phyloP scores from a whole-genome alignment of 2,329 filamentous ascomycete species.

The Diaporthe sp. region DNA sequence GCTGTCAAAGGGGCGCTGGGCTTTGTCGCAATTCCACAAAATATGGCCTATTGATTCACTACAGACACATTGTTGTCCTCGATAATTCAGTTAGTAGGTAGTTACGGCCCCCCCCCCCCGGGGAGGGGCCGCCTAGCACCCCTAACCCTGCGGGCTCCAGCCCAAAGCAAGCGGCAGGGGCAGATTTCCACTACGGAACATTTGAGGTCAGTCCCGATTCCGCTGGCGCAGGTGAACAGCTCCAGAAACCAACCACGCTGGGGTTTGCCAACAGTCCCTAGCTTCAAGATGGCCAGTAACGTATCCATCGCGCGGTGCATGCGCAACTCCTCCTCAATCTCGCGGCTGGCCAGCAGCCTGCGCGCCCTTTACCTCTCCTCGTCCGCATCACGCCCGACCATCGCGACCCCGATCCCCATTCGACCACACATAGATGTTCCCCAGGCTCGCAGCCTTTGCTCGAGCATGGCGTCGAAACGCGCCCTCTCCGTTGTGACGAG shows the following conservation, averaged over 20 bases:
- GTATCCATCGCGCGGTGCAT: slow-evolving; percentile 35
- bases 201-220: not conserved
- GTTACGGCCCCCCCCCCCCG: not conserved
- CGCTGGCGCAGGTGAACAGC: not conserved
- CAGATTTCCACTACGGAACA: slow-evolving; percentile 31
- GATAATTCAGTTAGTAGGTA: not conserved
- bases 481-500: not conserved
- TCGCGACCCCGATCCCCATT: not conserved
- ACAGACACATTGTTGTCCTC: not conserved
- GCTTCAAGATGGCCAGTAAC: slow-evolving; percentile 34
- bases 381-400: slow-evolving; percentile 25
- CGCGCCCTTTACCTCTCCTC: slow-evolving; percentile 35
- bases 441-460: slow-evolving; percentile 31
- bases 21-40: not conserved
- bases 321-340: slow-evolving; percentile 28
- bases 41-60: not conserved
- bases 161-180: not conserved
- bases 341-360: slow-evolving; percentile 36
- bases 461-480: slow-evolving; percentile 3
- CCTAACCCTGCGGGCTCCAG: slow-evolving; percentile 19
- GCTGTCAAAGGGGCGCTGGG: not conserved
- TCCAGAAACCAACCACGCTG: not conserved
- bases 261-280: slow-evolving; percentile 1
- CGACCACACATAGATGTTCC: not conserved
- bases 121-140: not conserved